Conservation (phyloP, 371 early-diverging fungal genomes). For the Mortierella sp. region DNA sequence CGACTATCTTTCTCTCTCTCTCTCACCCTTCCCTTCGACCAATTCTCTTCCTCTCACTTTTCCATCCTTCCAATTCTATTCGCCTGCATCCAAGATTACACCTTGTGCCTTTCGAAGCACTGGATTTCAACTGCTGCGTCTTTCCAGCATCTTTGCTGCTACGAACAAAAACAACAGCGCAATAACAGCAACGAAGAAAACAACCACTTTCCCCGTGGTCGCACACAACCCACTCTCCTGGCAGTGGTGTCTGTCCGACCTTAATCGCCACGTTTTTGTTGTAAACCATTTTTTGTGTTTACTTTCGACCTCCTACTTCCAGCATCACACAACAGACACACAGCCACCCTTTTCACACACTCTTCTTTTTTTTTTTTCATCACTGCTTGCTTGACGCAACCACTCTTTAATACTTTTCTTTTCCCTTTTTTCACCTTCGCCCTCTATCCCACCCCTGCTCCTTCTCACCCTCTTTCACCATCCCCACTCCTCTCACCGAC, state of each 20-base stretch:
- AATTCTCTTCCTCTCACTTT: not conserved
- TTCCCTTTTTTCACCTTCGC: not conserved
- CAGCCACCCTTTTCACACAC: not conserved
- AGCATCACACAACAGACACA: constrained; percentile 2
- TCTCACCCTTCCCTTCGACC: not conserved
- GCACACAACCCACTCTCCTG: not conserved
- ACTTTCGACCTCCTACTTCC: not conserved
- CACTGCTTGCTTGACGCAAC: not conserved
- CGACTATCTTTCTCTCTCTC: not conserved
- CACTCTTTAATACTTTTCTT: not conserved
- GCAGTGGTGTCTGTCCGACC: not conserved
- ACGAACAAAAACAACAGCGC: not conserved
- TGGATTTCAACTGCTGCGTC: not conserved
- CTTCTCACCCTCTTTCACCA: not conserved
- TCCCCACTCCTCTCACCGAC: not conserved
- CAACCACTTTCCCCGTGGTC: not conserved
- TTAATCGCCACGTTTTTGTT: constrained; percentile 9
- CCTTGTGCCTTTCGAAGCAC: not conserved
- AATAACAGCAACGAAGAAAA: constrained; percentile 8
- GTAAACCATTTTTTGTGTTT: not conserved
- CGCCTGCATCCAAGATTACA: not conserved
- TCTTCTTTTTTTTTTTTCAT: not conserved
- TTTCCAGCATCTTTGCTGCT: too few species aligned
- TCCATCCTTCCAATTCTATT: not conserved
- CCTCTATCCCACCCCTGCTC: not conserved